These are phyloP conservation scores for Bremia lactucae DNA, from an alignment of 352 stramenopile genomes.

Conservation along the genomic window DNA sequence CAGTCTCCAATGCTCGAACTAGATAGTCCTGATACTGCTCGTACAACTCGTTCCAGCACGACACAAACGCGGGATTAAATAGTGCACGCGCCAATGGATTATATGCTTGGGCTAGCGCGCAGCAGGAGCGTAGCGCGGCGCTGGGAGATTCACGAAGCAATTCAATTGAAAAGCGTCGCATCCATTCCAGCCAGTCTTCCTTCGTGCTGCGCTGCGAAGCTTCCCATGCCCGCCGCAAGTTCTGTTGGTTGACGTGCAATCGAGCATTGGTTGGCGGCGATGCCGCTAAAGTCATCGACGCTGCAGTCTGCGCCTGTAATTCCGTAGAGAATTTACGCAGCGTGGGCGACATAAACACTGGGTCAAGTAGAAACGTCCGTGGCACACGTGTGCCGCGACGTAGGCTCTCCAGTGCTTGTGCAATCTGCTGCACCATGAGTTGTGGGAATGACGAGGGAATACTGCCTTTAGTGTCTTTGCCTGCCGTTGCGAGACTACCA, in stretches of 20 bases:
- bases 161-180: slow-evolving; percentile 92
- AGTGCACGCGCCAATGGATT: slow-evolving; percentile 93
- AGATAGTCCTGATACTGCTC: slow-evolving; percentile 90
- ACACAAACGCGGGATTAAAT: slow-evolving; percentile 98
- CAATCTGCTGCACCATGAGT: slow-evolving; percentile 39
- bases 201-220: slow-evolving; percentile 86
- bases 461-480: slow-evolving; percentile 7
- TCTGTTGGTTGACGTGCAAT: slow-evolving; percentile 89
- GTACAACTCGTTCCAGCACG: slow-evolving; percentile 96
- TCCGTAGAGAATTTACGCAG: slow-evolving; percentile 32
- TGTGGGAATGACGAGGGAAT: slow-evolving; percentile 22
- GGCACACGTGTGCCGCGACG: slow-evolving; percentile 33
- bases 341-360: slow-evolving; percentile 33
- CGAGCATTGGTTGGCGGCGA: slow-evolving; percentile 42
- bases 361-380: slow-evolving; percentile 39
- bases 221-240: slow-evolving; percentile 91
- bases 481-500: slow-evolving; percentile 10
- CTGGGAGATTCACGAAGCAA: slow-evolving; percentile 94
- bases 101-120: slow-evolving; percentile 91
- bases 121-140: slow-evolving; percentile 88
- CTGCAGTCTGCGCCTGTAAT: slow-evolving; percentile 19
- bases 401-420: slow-evolving; percentile 42
- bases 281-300: slow-evolving; percentile 18
- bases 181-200: slow-evolving; percentile 97
- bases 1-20: slow-evolving; percentile 87